Percentiles rank a stretch among this genome's conserved stretches.
Conservation (phyloP, 345 rosid genomes). For the Ceriops zippeliana region DNA sequence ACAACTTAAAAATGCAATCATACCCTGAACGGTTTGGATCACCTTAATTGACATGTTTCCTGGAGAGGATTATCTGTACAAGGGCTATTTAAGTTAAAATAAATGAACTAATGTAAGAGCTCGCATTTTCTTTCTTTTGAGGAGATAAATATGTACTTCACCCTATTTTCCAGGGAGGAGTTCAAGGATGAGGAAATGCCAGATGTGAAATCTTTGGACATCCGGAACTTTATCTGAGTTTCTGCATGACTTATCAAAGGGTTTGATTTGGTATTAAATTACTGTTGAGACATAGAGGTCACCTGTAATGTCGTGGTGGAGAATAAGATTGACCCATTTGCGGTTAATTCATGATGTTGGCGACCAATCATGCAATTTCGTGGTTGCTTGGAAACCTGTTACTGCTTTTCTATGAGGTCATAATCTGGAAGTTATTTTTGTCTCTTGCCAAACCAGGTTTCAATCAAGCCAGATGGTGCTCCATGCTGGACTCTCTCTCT, state of each 20-base stretch:
- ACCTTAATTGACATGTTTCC: not conserved
- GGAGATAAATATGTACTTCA: not conserved
- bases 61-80: not conserved
- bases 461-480: not conserved
- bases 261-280: conserved; percentile 4
- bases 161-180: conserved; percentile 64
- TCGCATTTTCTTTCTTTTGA: not conserved
- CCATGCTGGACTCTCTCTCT: too few relatives aligned
- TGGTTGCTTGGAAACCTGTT: conserved; percentile 11
- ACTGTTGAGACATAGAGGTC: conserved; percentile 1
- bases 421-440: not conserved
- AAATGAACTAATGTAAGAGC: not conserved
- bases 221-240: conserved; percentile 76
- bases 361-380: not conserved
- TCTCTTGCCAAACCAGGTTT: not conserved
- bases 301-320: conserved; percentile 9
- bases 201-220: conserved; percentile 82
- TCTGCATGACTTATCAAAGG: conserved; percentile 1
- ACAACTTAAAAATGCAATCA: not conserved
- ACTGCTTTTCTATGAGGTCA: conserved; percentile 1
- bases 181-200: conserved; percentile 77
- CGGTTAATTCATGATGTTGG: conserved; percentile 2
- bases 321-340: conserved; percentile 18
- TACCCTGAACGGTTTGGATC: not conserved
- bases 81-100: not conserved